A percentile compares a stretch with the other conserved stretches of the same genome.
Conservation (phyloP, 148 eudicot genomes). For the Cornus controversa region DNA sequence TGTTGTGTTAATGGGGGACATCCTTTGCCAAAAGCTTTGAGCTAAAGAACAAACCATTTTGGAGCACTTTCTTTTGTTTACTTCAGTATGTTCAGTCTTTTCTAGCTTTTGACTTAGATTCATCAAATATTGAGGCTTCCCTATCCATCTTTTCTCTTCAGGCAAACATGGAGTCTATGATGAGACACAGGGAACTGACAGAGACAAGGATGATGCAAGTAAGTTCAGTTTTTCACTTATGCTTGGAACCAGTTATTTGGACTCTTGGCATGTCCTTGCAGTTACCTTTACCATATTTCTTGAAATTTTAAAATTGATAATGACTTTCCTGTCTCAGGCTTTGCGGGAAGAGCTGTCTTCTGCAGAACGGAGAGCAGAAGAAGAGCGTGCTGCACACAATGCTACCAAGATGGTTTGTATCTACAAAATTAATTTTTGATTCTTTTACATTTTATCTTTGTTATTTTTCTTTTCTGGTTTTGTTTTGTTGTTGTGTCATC, state of each 20-base stretch:
- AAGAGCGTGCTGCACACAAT: slow-evolving; percentile 92
- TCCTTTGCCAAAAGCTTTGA: too few relatives aligned
- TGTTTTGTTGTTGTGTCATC: background rate
- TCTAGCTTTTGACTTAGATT: background rate
- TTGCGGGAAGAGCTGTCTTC: slow-evolving; percentile 86
- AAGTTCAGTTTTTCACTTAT: slow-evolving; percentile 30
- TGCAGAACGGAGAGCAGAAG: slow-evolving; percentile 91
- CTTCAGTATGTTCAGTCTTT: background rate
- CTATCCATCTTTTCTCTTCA: slow-evolving; percentile 29
- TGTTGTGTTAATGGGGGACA: too few relatives aligned
- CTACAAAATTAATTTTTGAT: background rate
- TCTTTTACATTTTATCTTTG: background rate
- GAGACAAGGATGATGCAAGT: slow-evolving; percentile 99
- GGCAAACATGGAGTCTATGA: slow-evolving; percentile 92
- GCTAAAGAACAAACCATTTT: too few relatives aligned
- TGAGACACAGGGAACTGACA: slow-evolving; percentile 91
- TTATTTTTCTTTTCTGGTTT: background rate
- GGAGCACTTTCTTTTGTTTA: background rate
- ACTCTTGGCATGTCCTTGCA: background rate
- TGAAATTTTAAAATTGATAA: background rate
- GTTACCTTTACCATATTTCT: background rate
- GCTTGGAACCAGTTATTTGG: slow-evolving; percentile 3
- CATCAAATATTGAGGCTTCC: background rate
- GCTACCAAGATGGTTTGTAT: slow-evolving; percentile 77
- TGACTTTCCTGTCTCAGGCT: slow-evolving; percentile 46